Conservation (phyloP, 2,329 filamentous ascomycete species). For the Pseudofabraea citricarpa region DNA sequence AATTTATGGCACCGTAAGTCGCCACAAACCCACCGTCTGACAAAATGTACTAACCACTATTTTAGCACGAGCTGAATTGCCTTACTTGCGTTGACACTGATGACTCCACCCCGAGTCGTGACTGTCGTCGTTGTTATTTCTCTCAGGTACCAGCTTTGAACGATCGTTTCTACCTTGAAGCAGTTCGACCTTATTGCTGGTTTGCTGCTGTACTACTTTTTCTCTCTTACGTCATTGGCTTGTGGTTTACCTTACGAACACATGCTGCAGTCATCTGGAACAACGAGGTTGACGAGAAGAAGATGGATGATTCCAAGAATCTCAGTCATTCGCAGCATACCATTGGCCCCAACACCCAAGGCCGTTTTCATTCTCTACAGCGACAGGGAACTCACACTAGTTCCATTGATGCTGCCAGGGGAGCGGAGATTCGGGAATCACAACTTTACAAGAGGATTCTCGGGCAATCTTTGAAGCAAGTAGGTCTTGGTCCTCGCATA, state of each 20-base stretch:
- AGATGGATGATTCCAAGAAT: constrained; percentile 45
- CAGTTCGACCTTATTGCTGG: constrained; percentile 91
- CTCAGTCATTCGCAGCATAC: constrained; percentile 25
- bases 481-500: constrained; percentile 59
- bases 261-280: constrained; percentile 98
- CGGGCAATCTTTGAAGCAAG: constrained; percentile 82
- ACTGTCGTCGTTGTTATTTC: constrained; percentile 93
- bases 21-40: background rate
- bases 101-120: constrained; percentile 42
- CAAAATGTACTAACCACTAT: constrained; percentile 29
- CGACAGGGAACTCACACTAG: constrained; percentile 18
- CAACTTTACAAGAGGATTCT: constrained; percentile 90
- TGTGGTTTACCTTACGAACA: constrained; percentile 93
- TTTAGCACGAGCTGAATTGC: constrained; percentile 87
- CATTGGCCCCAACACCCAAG: constrained; percentile 14
- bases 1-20: constrained; percentile 82
- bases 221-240: constrained; percentile 85
- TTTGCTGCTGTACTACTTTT: constrained; percentile 82
- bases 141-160: constrained; percentile 78
- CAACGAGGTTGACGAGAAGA: constrained; percentile 74
- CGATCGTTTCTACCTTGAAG: constrained; percentile 84
- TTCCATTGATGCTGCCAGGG: constrained; percentile 17
- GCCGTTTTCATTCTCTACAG: constrained; percentile 20
- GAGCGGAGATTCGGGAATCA: constrained; percentile 73
- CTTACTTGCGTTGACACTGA: constrained; percentile 52